A percentile compares a stretch with the other conserved stretches of the same genome.
phyloP scores from a whole-genome alignment of 495 filamentous ascomycete genomes.

The Penicillium pancosmium region DNA sequence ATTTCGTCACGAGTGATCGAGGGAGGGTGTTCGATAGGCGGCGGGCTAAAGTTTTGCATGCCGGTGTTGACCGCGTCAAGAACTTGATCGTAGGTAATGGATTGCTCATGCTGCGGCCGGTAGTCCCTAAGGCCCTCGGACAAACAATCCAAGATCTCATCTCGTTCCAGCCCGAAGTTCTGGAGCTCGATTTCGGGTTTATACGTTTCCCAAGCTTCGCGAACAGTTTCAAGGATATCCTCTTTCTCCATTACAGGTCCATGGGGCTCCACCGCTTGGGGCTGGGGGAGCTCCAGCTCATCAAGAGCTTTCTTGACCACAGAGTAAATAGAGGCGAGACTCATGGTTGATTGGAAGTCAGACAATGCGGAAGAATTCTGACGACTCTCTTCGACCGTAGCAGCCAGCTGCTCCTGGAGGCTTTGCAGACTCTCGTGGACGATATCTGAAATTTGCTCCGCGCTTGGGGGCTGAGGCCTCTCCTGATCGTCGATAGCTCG shows the following conservation, averaged over 20 bases:
- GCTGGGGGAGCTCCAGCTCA: slow-evolving; percentile 54
- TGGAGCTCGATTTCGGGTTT: slow-evolving; percentile 90
- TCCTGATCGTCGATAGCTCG: slow-evolving; percentile 37
- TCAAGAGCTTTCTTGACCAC: slow-evolving; percentile 76
- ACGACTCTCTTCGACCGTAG: slow-evolving; percentile 72
- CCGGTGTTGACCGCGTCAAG: slow-evolving; percentile 80
- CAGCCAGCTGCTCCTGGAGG: slow-evolving; percentile 77
- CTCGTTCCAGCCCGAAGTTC: slow-evolving; percentile 83
- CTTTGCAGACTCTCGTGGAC: slow-evolving; percentile 78
- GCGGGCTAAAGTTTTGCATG: slow-evolving; percentile 73
- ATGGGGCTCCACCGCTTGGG: slow-evolving; percentile 36
- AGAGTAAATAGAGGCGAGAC: slow-evolving; percentile 78
- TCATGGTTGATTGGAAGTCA: slow-evolving; percentile 56
- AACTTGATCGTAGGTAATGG: slow-evolving; percentile 75
- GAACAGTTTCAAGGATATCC: slow-evolving; percentile 81
- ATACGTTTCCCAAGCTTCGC: slow-evolving; percentile 87
- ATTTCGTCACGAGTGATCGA: slow-evolving; percentile 78
- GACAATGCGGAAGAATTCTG: slow-evolving; percentile 60
- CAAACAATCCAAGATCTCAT: slow-evolving; percentile 83
- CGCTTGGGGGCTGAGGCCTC: slow-evolving; percentile 52
- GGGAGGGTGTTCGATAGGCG: slow-evolving; percentile 65
- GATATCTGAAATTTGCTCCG: slow-evolving; percentile 74
- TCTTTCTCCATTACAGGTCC: slow-evolving; percentile 63
- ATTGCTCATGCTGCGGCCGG: slow-evolving; percentile 57
- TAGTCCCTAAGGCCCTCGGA: slow-evolving; percentile 81